Conservation (phyloP, 1,139 yeast species). For the Diutina neorugosa region DNA sequence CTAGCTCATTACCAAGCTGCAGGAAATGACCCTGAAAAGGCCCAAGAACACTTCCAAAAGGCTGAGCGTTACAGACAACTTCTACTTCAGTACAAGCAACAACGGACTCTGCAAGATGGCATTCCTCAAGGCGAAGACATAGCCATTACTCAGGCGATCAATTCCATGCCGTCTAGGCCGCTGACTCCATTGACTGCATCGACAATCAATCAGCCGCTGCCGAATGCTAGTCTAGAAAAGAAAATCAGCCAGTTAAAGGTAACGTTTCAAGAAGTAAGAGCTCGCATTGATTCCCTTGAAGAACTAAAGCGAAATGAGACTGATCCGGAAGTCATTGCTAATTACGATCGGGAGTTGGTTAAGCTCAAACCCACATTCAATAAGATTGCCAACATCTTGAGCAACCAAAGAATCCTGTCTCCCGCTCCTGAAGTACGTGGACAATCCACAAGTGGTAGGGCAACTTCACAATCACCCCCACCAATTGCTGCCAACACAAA, state of each 20-base stretch:
- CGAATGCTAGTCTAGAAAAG: not conserved
- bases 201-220: not conserved
- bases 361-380: not conserved
- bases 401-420: not conserved
- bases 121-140: not conserved
- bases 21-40: not conserved
- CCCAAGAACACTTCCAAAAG: not conserved
- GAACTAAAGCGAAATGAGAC: not conserved
- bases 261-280: conserved; percentile 1
- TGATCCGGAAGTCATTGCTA: not conserved
- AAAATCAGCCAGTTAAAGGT: not conserved
- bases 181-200: not conserved
- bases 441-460: not conserved
- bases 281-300: not conserved
- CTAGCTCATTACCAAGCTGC: not conserved
- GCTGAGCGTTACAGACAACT: conserved; percentile 2
- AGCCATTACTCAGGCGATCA: not conserved
- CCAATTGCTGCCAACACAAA: not conserved
- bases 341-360: not conserved
- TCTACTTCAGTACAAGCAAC: not conserved
- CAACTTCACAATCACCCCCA: conserved; percentile 2
- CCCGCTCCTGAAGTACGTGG: not conserved
- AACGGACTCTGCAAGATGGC: not conserved
- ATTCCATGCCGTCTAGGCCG: not conserved
- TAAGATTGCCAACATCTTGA: conserved; percentile 1